Evolutionary conservation across 2,329 filamentous ascomycete species (phyloP).

Genomic region (Lachnellula suecica): DNA sequence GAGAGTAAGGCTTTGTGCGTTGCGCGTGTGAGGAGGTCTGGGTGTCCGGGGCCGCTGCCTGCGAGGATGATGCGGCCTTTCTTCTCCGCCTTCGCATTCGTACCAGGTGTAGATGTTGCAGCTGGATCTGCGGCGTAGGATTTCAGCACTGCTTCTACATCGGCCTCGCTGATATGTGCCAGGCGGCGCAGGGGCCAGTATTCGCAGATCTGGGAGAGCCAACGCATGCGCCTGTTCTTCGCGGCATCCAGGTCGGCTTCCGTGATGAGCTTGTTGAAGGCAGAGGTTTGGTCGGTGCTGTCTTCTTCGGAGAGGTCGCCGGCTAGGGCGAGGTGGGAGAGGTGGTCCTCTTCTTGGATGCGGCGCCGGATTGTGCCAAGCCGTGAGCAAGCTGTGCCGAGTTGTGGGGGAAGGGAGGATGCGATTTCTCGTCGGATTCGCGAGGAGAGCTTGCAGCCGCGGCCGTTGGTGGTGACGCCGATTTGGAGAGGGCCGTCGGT

Average conservation of each 20-base stretch:
- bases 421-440: conserved; percentile 87
- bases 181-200: conserved; percentile 92
- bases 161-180: conserved; percentile 74
- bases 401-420: conserved; percentile 69
- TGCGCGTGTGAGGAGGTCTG: conserved; percentile 82
- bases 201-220: conserved; percentile 95
- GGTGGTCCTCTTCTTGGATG: conserved; percentile 73
- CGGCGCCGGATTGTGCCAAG: conserved; percentile 71
- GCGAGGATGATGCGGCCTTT: conserved; percentile 80
- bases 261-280: conserved; percentile 80
- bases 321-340: conserved; percentile 29
- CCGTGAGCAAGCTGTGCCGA: conserved; percentile 75
- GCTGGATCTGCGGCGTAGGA: conserved; percentile 54
- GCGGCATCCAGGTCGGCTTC: conserved; percentile 72
- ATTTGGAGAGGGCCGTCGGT: conserved; percentile 90
- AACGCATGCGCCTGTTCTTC: conserved; percentile 82
- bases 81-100: conserved; percentile 32
- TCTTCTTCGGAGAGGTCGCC: conserved; percentile 48
- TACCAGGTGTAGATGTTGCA: conserved; percentile 30
- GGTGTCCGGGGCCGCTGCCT: conserved; percentile 89
- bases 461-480: conserved; percentile 91
- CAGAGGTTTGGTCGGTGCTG: conserved; percentile 71
- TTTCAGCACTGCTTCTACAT: conserved; percentile 74
- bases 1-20: conserved; percentile 73
- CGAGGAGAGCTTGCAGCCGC: conserved; percentile 90